Conservation (phyloP, 441 rosid genomes). For the Corymbia calophylla region DNA sequence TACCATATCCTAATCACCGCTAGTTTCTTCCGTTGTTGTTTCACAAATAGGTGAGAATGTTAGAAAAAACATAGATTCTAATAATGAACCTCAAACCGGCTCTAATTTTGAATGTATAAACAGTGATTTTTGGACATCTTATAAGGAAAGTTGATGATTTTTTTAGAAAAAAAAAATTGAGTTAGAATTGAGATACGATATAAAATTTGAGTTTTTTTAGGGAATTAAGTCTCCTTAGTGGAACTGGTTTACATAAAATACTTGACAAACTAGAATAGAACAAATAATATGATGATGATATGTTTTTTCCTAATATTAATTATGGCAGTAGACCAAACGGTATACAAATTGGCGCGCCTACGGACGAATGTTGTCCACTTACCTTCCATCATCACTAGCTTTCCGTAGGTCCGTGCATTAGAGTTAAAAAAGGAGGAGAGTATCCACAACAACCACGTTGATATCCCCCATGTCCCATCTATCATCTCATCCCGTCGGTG, state of each 20-base stretch:
- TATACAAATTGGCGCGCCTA: not conserved
- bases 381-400: not conserved
- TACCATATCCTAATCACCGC: too few relatives aligned
- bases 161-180: not conserved
- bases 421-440: not conserved
- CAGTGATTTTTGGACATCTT: accelerated
- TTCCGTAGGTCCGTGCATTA: not conserved
- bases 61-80: too few relatives aligned
- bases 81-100: not conserved
- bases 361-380: not conserved
- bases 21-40: too few relatives aligned
- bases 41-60: too few relatives aligned
- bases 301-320: too few relatives aligned
- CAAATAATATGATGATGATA: not conserved
- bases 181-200: not conserved
- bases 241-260: too few relatives aligned
- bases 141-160: not conserved
- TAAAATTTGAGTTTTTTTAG: not conserved
- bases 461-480: not conserved
- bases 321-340: not conserved
- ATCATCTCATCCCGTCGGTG: not conserved
- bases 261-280: not conserved
- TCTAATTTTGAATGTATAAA: not conserved
- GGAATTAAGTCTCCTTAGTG: not conserved
- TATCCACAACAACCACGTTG: not conserved